A percentile compares a stretch with the other conserved stretches of the same genome.
These are phyloP conservation scores for Dioscorea alata DNA, from an alignment of 106 monocot species.

Conservation along the genomic window DNA sequence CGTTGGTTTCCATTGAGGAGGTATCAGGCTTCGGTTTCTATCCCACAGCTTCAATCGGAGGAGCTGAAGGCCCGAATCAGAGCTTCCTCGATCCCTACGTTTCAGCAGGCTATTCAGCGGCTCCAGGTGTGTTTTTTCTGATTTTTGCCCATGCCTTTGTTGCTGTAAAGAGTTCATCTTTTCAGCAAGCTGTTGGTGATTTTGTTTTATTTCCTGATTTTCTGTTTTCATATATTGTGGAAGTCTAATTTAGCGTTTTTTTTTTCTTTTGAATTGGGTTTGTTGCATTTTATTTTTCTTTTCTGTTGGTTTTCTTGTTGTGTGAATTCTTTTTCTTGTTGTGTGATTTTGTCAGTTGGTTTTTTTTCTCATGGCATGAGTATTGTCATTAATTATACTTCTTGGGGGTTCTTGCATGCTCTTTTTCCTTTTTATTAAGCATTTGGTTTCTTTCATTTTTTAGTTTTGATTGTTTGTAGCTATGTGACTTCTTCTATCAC, in stretches of 20 bases:
- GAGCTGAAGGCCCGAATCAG: neutral
- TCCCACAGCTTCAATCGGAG: neutral
- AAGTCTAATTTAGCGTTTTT: neutral
- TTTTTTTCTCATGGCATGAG: too few species aligned
- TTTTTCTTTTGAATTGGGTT: neutral
- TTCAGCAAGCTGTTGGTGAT: neutral
- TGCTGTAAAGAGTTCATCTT: neutral
- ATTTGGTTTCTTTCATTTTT: too few species aligned
- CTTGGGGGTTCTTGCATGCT: too few species aligned
- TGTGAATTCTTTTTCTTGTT: too few species aligned
- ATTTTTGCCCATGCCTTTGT: neutral
- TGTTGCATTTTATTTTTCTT: neutral
- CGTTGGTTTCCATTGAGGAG: too few species aligned
- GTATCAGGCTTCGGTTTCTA: too few species aligned
- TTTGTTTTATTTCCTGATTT: neutral
- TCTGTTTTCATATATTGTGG: too few species aligned
- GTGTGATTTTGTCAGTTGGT: too few species aligned
- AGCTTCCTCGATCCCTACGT: slow-evolving; percentile 39
- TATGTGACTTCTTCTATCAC: too few species aligned
- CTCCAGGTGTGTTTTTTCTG: slow-evolving; percentile 51
- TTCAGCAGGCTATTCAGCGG: slow-evolving; percentile 91
- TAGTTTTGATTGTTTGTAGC: too few species aligned
- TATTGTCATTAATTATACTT: too few species aligned
- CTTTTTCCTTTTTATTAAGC: neutral
- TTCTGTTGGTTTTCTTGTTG: neutral